Evolutionary conservation across 139 green algal genomes (phyloP), one percentile per base, ranked within the genome.

Genomic region (Tetraselmis chui): DNA sequence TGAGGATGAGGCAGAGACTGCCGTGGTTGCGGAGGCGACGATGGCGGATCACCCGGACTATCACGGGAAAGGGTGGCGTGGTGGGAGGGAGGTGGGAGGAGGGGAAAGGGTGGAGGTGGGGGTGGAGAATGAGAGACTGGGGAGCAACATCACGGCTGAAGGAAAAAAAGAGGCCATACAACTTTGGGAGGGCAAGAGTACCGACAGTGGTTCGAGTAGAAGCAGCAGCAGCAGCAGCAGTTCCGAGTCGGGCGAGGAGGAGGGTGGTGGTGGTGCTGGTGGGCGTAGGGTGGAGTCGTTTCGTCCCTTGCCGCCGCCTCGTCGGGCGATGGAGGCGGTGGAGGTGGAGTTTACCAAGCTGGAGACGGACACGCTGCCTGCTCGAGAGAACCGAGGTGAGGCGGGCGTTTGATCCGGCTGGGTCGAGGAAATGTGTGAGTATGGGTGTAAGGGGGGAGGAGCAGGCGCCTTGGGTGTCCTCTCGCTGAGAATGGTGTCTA

Each of bases 311-410:
- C 85, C 85, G 27, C 87, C 87, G 5, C 85, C 87, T 0, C 83
- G 89, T 0, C 32, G 82, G n/a, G 74, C 5, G 28, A 82, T 89
- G 74, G 11, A 90, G 81, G 26, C 25, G 0, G 74, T 86, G 32
- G 75, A 86, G 81, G 85, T 94, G 29, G 81, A 83, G 30, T 94
- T 94, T 85, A 94, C 91, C 11, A 87, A 90, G 79, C 85, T 92
- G 67, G 85, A 91, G 81, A 91, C 86, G 32, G 78, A 77, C 0
- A 86, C 91, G 83, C 79, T 94, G 76, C 90, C 90, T 25, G 89
- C 89, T 0, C 83, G 80, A 22, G 80, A 79, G 67, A 59, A 78
- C 11, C 24, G 80, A 28, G 80, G 78, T 59, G 27, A 79, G 80
- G 59, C 78, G 76, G 23, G 23, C 29, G 22, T 59, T 26, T 28